Percentiles rank a stretch among this genome's conserved stretches.
Conservation (phyloP, 2,329 filamentous ascomycete species). For the Daldinia sp. region DNA sequence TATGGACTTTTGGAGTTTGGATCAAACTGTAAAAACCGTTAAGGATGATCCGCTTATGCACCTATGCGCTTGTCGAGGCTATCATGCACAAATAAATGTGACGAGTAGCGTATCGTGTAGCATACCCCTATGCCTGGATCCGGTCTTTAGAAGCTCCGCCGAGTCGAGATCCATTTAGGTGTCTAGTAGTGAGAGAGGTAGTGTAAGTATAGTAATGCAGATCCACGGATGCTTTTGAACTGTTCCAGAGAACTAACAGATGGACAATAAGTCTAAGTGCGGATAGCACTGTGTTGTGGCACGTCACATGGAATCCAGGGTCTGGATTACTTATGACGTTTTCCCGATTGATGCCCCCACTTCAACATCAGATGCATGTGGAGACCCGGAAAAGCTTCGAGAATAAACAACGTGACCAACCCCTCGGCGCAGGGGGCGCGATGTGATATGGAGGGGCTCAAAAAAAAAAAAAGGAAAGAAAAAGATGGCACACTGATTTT, state of each 20-base stretch:
- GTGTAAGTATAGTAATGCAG: too few relatives aligned
- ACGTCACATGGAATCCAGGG: slow-evolving; percentile 36
- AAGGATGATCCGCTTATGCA: slow-evolving; percentile 16
- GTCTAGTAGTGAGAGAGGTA: too few relatives aligned
- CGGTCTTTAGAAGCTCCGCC: slow-evolving; percentile 14
- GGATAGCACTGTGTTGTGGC: slow-evolving; percentile 32
- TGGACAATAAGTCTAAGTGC: slow-evolving; percentile 8
- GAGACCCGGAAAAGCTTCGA: slow-evolving; percentile 38
- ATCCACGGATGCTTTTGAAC: too few relatives aligned
- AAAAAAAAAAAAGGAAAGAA: too few relatives aligned
- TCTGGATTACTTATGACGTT: slow-evolving; percentile 36
- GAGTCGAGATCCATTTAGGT: slow-evolving; percentile 27
- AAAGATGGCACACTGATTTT: slow-evolving; percentile 15
- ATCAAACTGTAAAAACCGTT: slow-evolving; percentile 9
- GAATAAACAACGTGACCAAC: slow-evolving; percentile 36
- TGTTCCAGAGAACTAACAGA: slow-evolving; percentile 4
- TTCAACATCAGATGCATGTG: slow-evolving; percentile 34
- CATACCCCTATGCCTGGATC: slow-evolving; percentile 22
- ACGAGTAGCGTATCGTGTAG: slow-evolving; percentile 1
- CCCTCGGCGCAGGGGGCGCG: slow-evolving; percentile 31
- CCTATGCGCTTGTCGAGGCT: slow-evolving; percentile 8
- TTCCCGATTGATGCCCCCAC: slow-evolving; percentile 35
- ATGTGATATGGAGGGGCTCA: slow-evolving; percentile 27
- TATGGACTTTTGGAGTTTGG: slow-evolving; percentile 19
- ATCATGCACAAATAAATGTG: slow-evolving; percentile 13